Conservation (phyloP, 768 basidiomycete species). For the Rhodotorula babjevae region DNA sequence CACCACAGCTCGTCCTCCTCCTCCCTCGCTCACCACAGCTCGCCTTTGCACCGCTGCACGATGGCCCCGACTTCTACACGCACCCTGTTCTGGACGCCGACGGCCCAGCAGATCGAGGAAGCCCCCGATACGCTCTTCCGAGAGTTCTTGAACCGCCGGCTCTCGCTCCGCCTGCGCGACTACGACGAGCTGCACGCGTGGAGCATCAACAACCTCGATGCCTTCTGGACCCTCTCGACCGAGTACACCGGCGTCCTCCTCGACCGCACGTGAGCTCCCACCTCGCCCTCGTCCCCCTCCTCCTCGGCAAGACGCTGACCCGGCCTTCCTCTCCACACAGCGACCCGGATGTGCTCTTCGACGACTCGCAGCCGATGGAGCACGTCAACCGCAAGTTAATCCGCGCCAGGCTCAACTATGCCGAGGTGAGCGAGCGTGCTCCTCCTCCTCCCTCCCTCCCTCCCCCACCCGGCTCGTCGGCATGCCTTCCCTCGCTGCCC, state of each 20-base stretch:
- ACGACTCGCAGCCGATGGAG: conserved; percentile 29
- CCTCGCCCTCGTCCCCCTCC: background rate
- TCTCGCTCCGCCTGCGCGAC: conserved; percentile 20
- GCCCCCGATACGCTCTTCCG: conserved; percentile 33
- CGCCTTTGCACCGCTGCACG: background rate
- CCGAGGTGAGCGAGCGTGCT: conserved; percentile 13
- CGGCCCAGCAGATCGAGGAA: background rate
- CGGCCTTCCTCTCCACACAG: background rate
- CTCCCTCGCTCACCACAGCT: too few relatives aligned
- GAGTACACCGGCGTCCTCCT: conserved; percentile 38
- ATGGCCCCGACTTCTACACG: conserved; percentile 13
- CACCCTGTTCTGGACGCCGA: conserved; percentile 27
- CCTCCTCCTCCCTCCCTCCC: background rate
- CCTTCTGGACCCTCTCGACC: conserved; percentile 36
- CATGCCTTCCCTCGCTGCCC: background rate
- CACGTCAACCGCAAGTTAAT: conserved; percentile 19
- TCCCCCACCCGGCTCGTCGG: background rate
- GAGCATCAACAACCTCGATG: conserved; percentile 22
- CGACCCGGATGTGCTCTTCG: conserved; percentile 26
- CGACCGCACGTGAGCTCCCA: conserved; percentile 23
- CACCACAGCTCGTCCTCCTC: too few relatives aligned
- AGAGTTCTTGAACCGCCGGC: conserved; percentile 25
- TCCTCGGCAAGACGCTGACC: too few relatives aligned
- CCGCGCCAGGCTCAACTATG: conserved; percentile 31
- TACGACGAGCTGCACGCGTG: conserved; percentile 37